Evolutionary conservation across 441 rosid genomes (phyloP), one percentile per base, ranked within the genome.

Genomic region (Macaranga tanarius): DNA sequence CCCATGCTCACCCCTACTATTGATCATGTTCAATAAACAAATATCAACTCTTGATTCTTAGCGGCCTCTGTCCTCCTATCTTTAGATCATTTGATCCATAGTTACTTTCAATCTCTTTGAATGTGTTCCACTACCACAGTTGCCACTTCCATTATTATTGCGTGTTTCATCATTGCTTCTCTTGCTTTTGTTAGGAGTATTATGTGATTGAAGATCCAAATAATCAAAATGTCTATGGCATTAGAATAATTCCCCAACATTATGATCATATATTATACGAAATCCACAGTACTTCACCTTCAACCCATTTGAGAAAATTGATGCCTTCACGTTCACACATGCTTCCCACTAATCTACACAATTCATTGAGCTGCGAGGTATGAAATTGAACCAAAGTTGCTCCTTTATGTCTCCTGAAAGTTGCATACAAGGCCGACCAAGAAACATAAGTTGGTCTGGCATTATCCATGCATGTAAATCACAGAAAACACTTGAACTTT

Each of bases 271-370:
- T 47, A 66, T 50, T 61, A 74, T 58, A 3, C 65, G 55, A 15
- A 74, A 26, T 7, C 77, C 77, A n/a, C 77, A 66, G 2, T 8
- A 16, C 61, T 67, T 74, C 51, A 67, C 67, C 67, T 59, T 74
- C 61, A 67, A 58, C 0, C 50, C 67, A n/a, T 74, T 58, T 47
- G 71, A 50, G 12, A 10, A 50, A 59, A 74, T 5, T 67, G 72
- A 12, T 10, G 66, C 66, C 17, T 48, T 67, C 9, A 74, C 28
- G 2, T 38, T 67, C 34, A 25, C 58, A 74, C 40, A 60, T 16
- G 9, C 26, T 48, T 67, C 67, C 60, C 67, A 57, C 77, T 72
- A 58, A 58, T 48, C 40, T 28, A 31, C 71, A 15, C 60, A 1
- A 4, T 12, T 74, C 42, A 66, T 9, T 13, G 71, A 73, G 54